phyloP scores from a whole-genome alignment of 2,329 filamentous ascomycete species.

The Fusarium nelsonii region DNA sequence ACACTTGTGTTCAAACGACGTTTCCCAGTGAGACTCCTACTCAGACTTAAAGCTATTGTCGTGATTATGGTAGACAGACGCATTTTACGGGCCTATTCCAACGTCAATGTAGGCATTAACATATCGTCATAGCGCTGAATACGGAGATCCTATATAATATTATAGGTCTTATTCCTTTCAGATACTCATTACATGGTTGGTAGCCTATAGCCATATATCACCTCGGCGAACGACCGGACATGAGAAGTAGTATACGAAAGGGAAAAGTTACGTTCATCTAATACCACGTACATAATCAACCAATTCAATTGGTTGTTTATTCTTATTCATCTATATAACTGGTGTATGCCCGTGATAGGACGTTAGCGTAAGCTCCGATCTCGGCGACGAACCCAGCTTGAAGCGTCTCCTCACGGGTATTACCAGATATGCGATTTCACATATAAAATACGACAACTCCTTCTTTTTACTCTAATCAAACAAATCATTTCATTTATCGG shows the following conservation, averaged over 20 bases:
- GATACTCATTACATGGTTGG: not conserved
- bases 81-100: too few species aligned
- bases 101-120: too few species aligned
- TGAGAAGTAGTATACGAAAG: not conserved
- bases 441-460: slow-evolving; percentile 33
- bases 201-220: not conserved
- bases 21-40: not conserved
- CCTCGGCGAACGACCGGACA: not conserved
- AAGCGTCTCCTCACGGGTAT: slow-evolving; percentile 35
- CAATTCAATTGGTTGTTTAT: not conserved
- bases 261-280: not conserved
- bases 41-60: not conserved
- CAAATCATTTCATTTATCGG: not conserved
- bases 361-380: slow-evolving; percentile 42
- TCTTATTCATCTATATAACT: not conserved
- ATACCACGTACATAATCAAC: not conserved
- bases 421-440: not conserved
- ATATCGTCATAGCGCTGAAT: too few species aligned
- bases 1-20: too few species aligned
- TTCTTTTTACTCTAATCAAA: not conserved
- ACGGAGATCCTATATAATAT: not conserved
- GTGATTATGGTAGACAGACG: fast-evolving
- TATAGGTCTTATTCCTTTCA: not conserved
- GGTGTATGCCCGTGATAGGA: not conserved
- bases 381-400: slow-evolving; percentile 32